These are phyloP conservation scores for Carallia pectinifolia DNA, from an alignment of 345 rosid genomes.

Conservation along the genomic window DNA sequence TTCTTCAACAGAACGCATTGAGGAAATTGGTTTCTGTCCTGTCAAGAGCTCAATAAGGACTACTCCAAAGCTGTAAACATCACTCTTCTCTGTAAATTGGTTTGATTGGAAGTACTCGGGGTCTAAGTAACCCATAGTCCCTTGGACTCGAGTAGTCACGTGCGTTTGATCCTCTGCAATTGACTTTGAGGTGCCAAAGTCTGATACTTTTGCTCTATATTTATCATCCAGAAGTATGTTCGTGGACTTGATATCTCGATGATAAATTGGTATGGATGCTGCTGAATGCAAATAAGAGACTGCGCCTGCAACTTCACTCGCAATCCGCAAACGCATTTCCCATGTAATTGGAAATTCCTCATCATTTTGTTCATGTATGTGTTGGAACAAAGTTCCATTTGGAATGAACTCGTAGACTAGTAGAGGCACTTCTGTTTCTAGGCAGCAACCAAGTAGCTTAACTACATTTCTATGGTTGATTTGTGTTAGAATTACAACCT, in stretches of 20 bases:
- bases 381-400: neutral
- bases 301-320: neutral
- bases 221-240: slow-evolving; percentile 7
- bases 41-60: slow-evolving; percentile 1
- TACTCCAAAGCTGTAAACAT: slow-evolving; percentile 6
- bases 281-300: slow-evolving; percentile 5
- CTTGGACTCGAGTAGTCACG: slow-evolving; percentile 8
- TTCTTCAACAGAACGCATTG: neutral
- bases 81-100: neutral
- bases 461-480: neutral
- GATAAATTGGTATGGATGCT: neutral
- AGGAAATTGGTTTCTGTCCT: neutral
- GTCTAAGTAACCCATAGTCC: slow-evolving; percentile 8
- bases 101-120: slow-evolving; percentile 8
- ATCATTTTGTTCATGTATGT: neutral
- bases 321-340: neutral
- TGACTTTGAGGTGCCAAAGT: neutral
- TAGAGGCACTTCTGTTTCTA: neutral
- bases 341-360: neutral
- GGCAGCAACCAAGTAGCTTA: neutral
- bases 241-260: slow-evolving; percentile 1
- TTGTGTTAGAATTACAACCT: neutral
- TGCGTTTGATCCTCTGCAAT: slow-evolving; percentile 4
- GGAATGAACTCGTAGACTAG: neutral
- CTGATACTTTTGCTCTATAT: slow-evolving; percentile 8